Evolutionary conservation across 495 filamentous ascomycete genomes (phyloP).

Genomic region (Xylaria grammica): DNA sequence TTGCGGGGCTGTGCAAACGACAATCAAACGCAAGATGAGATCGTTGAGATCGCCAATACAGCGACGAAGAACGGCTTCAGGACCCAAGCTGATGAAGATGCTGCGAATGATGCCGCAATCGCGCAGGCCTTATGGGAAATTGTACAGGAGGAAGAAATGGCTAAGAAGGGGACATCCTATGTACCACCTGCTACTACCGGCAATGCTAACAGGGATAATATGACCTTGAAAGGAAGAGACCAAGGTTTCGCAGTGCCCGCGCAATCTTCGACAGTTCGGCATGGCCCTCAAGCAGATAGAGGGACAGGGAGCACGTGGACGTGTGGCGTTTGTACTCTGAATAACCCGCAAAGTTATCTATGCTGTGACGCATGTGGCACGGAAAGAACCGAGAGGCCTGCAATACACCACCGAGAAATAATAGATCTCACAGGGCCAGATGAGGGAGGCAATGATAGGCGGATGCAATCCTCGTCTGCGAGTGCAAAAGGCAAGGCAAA

Average conservation of each 20-base stretch:
- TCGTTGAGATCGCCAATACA: conserved; percentile 64
- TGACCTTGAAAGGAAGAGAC: neutral
- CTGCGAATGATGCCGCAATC: conserved; percentile 90
- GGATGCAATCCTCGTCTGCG: conserved; percentile 23
- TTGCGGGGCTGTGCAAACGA: conserved; percentile 76
- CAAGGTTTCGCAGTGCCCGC: neutral
- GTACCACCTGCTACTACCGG: conserved; percentile 52
- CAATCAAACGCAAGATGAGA: conserved; percentile 62
- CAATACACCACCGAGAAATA: conserved; percentile 26
- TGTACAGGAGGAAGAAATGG: conserved; percentile 78
- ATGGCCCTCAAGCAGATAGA: neutral
- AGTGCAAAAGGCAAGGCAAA: conserved; percentile 24
- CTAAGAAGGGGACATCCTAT: conserved; percentile 68
- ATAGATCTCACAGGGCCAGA: conserved; percentile 40
- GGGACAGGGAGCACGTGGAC: conserved; percentile 61
- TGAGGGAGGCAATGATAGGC: conserved; percentile 18
- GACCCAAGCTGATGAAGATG: conserved; percentile 86
- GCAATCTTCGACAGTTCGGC: conserved; percentile 5
- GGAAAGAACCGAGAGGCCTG: conserved; percentile 57
- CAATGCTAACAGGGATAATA: conserved; percentile 5
- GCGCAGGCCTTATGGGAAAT: conserved; percentile 85
- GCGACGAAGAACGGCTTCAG: conserved; percentile 75
- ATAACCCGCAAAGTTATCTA: conserved; percentile 71
- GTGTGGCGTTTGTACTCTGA: conserved; percentile 81
- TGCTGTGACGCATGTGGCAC: conserved; percentile 80